Base-by-base conservation (phyloP, 768 basidiomycete species). In the Suillus variegatus region DNA sequence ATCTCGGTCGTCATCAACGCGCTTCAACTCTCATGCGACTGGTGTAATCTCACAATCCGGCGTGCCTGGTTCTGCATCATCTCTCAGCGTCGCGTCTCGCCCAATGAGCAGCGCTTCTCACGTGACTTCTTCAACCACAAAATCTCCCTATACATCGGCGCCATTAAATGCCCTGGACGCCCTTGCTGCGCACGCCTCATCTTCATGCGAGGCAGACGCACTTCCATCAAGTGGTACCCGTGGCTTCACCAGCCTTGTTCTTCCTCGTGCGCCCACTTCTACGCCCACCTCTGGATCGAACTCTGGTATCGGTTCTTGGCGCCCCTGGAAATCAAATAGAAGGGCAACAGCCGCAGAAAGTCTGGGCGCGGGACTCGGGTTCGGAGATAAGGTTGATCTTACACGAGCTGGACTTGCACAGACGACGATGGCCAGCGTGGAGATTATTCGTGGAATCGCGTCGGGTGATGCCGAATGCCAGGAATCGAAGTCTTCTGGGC, bases 391-490 rank as follows among this genome's bases (percentile, higher is more conserved):
- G 57, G 77, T 95, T 18, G 93, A 97, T 76, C 79, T 94, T 51
- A 88, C 92, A 2, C 82, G 84, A 13, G 85, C 88, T 20, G 93
- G 94, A 4, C 79, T 93, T 13, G 94, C 94, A 8, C 91, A 93
- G 73, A 89, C 88, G 7, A 94, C 91, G 6, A 96, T 97, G 94
- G 90, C 91, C 18, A 93, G 88, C 60, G 87, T 97, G 49, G 91
- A 93, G 71, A 85, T 93, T 40, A 86, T 91, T 20, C 81, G 82
- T 44, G 91, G 91, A 64, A 64, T 81, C 71, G 64, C 82, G 71
- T 63, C 69, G 71, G 67, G 66, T 6, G 65, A 75, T 4, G 63
- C 25, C n/a, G 41, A 63, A 28, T 69, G 66, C 35, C 72, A 65
- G 64, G 64, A 68, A 1, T 65, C 63, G 38, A 76, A 57, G 46